Evolutionary conservation across 148 eudicot species (phyloP).

Genomic region (Camellia japonica): DNA sequence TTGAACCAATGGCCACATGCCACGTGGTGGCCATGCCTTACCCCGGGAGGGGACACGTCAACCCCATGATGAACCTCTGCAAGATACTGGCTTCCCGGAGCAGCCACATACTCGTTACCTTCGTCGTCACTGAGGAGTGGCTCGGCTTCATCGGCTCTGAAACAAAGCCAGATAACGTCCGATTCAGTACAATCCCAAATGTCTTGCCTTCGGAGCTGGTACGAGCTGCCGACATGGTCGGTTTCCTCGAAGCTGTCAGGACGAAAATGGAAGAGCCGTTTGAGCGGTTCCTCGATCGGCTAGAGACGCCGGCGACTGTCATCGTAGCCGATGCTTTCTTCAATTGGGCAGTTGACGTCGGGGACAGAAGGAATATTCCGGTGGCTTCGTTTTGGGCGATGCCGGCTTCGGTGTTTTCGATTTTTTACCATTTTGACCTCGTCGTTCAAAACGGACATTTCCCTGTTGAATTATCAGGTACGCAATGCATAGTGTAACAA

Average conservation of each 20-base stretch:
- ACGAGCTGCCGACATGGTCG: conserved; percentile 21
- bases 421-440: conserved; percentile 24
- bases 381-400: conserved; percentile 35
- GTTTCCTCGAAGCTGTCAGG: conserved; percentile 21
- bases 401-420: conserved; percentile 23
- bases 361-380: conserved; percentile 20
- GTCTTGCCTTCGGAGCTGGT: conserved; percentile 31
- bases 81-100: not conserved
- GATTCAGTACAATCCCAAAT: conserved; percentile 22
- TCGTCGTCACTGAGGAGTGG: conserved; percentile 30
- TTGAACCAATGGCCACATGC: too few relatives aligned
- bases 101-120: not conserved
- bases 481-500: too few relatives aligned
- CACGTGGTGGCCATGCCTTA: conserved; percentile 26
- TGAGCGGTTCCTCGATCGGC: conserved; percentile 24
- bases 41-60: conserved; percentile 33
- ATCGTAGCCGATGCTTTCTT: conserved; percentile 28
- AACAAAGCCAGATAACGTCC: conserved; percentile 16
- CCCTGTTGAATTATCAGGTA: conserved; percentile 19
- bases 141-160: conserved; percentile 13
- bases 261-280: conserved; percentile 30
- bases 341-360: conserved; percentile 31
- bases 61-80: conserved; percentile 30
- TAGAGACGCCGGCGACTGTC: conserved; percentile 16
- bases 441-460: conserved; percentile 21